Evolutionary conservation across 139 green algal species (phyloP), one percentile per base, ranked within the genome.

Genomic region (Tetraselmis chui): DNA sequence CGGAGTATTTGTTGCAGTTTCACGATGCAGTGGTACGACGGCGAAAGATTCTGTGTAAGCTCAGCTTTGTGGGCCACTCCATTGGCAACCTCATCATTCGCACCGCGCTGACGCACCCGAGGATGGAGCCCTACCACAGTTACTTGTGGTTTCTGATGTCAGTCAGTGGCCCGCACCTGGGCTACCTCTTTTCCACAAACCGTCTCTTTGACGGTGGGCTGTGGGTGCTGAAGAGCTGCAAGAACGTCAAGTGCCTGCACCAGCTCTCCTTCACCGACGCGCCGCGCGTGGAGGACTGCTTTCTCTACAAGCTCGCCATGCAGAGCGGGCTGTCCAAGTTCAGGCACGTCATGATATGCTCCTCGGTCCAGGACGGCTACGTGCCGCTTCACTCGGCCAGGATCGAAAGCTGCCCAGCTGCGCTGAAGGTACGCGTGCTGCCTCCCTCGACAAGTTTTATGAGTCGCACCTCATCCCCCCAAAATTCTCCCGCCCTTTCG

Each of bases 61-160:
- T 92, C 28, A 84, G 79, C 75, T 94, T 91, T 79, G 83, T 93
- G 76, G 91, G 89, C 0, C 90, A 94, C 81, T 94, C 91, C 74
- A 89, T 95, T 45, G 91, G 91, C 27, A 93, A 91, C 79, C 78
- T 95, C 32, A 91, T 94, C 83, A 83, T 94, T 22, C 83, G 91
- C 23, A 84, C 89, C 11, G 89, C 90, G 27, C 85, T 95, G 25
- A 88, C 83, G 22, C 59, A 81, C 32, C 80, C 85, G 18, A 31
- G 80, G 78, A 79, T 94, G 80, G 27, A 77, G 83, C 82, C 84
- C 0, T 91, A 85, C 83, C 81, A 86, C 59, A 77, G 28, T 1
- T 59, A 86, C 28, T 82, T 95, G 79, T 87, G 90, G 80, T 77
- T 90, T 5, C 92, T 90, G 67, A 45, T 95, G 76, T 89, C 81